Conservation (phyloP, 805 yeast species). For the Cyberlindnera japonica region DNA sequence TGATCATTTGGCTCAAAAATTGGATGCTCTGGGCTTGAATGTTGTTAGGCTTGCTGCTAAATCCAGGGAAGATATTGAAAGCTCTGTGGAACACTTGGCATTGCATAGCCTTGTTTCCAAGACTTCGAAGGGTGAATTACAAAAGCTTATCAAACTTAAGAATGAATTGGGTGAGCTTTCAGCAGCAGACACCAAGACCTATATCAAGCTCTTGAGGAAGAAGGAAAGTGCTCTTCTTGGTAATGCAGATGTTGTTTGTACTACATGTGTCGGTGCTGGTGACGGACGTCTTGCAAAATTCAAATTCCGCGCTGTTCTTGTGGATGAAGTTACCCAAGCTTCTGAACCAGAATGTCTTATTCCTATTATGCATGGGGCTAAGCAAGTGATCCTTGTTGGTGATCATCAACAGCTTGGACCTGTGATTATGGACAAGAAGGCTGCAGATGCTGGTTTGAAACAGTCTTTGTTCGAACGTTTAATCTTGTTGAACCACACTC, state of each 20-base stretch:
- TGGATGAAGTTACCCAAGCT: constrained; percentile 93
- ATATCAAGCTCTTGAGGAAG: constrained; percentile 37
- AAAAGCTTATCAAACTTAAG: constrained; percentile 53
- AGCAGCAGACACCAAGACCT: constrained; percentile 45
- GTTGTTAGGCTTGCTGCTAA: constrained; percentile 77
- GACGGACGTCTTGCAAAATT: constrained; percentile 55
- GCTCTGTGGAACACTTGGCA: constrained; percentile 53
- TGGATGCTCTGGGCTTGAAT: constrained; percentile 64
- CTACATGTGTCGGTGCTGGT: constrained; percentile 93
- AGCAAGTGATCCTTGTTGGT: constrained; percentile 86
- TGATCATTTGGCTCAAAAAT: constrained; percentile 78
- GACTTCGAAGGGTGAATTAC: constrained; percentile 52
- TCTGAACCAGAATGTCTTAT: constrained; percentile 89
- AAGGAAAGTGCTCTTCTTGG: constrained; percentile 49
- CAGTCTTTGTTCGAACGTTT: constrained; percentile 88
- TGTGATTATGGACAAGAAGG: constrained; percentile 73
- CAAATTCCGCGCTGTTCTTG: constrained; percentile 72
- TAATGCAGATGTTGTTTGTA: constrained; percentile 74
- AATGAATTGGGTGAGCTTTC: constrained; percentile 69
- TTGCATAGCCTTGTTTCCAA: constrained; percentile 50
- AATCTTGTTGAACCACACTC: constrained; percentile 75
- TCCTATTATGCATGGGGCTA: constrained; percentile 85
- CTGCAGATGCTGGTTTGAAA: constrained; percentile 80
- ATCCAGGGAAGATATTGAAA: constrained; percentile 76
- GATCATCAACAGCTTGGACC: constrained; percentile 97